Base-by-base conservation (phyloP, 805 yeast genomes). In the Ogataea polymorpha region DNA sequence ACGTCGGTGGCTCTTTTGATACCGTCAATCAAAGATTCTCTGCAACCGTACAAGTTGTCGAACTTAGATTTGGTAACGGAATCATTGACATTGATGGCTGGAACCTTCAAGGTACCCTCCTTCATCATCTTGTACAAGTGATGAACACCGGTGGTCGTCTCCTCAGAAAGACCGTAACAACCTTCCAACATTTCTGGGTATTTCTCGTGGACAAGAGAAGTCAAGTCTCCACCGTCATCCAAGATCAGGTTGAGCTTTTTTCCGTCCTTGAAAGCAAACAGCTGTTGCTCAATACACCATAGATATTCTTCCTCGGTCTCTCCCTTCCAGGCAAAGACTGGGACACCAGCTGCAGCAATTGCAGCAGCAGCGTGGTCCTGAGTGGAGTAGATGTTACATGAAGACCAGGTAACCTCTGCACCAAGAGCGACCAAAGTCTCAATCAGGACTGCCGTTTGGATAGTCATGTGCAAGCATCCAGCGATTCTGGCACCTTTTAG, bases 291-390 rank as follows among this genome's bases (percentile, higher is more conserved):
- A 61, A 91, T 87, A 81, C 99, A 91, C 99, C 99, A 91, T 66
- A 80, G 67, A 82, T 91, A 93, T 78, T 91, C 99, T 79, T 91
- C 98, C 74, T 91, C 99, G 71, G 98, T 88, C 82, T 91, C 98
- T 70, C 99, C 98, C 81, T 91, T 91, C 99, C 99, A 91, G 63
- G 99, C 99, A 60, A 88, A 91, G 55, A 91, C 99, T 66, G 99
- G 98, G 47, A 91, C 95, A 75, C 99, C 99, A 56, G 96, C 71
- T 58, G 98, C 99, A 60, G 99, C 99, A 70, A 91, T 93, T 61
- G 98, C 98, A 64, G 99, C 97, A 62, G 99, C 98, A 59, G 98
- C 98, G 70, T 91, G 98, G 75, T 91, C 99, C 78, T 91, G 99
- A 56, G 99, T 91, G 59, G 98, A 90, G 84, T 87, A 91, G 63